Conservation (phyloP, 2,329 filamentous ascomycete genomes). For the Thelonectria blattea region DNA sequence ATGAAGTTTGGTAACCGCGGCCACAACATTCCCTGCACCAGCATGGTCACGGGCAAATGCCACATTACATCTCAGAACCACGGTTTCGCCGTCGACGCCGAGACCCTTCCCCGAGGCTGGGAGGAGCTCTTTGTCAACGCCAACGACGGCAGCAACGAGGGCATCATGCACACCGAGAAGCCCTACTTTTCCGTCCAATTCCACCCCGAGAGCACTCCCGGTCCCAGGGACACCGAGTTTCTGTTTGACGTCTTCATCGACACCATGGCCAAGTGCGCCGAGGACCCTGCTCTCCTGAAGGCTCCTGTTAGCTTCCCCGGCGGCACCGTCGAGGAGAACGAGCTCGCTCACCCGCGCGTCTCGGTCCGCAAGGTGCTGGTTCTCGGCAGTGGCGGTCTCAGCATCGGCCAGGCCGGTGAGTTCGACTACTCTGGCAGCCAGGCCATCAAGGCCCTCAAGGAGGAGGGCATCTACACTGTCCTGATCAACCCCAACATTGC, state of each 20-base stretch:
- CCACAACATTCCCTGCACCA: slow-evolving; percentile 98
- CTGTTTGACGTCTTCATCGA: slow-evolving; percentile 96
- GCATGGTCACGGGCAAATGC: slow-evolving; percentile 92
- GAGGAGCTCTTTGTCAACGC: slow-evolving; percentile 96
- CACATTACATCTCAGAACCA: slow-evolving; percentile 99
- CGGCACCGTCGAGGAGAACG: slow-evolving; percentile 79
- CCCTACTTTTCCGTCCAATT: slow-evolving; percentile 99
- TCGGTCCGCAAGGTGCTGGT: slow-evolving; percentile 93
- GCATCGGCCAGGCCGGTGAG: slow-evolving; percentile 96
- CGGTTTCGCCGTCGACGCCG: slow-evolving; percentile 88
- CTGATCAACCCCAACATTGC: slow-evolving; percentile 99
- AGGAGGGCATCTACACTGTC: slow-evolving; percentile 97
- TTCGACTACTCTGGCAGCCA: slow-evolving; percentile 99
- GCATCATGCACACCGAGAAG: slow-evolving; percentile 83
- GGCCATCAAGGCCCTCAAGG: slow-evolving; percentile 96
- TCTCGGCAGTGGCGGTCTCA: slow-evolving; percentile 91
- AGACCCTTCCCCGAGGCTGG: slow-evolving; percentile 79
- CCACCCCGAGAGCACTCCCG: slow-evolving; percentile 95
- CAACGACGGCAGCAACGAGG: slow-evolving; percentile 98
- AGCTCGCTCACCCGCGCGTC: slow-evolving; percentile 76
- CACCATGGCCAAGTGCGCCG: slow-evolving; percentile 76
- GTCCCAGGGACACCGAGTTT: slow-evolving; percentile 93
- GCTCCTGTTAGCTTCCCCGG: slow-evolving; percentile 87
- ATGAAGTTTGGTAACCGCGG: slow-evolving; percentile 99
- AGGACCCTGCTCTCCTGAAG: slow-evolving; percentile 69